phyloP scores from a whole-genome alignment of 2,329 filamentous ascomycete genomes.

The Fusarium graminum region DNA sequence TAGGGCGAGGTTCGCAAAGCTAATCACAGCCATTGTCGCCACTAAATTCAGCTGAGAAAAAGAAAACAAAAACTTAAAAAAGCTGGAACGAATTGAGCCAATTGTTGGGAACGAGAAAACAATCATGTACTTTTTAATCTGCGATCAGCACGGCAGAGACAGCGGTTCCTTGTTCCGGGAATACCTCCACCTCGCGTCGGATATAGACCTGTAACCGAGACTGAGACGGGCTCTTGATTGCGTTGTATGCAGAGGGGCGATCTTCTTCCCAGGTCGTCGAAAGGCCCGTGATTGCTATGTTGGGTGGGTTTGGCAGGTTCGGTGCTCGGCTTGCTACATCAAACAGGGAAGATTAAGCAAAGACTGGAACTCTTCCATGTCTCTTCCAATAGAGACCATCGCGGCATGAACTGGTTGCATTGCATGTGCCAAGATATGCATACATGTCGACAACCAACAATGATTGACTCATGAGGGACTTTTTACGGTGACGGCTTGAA shows the following conservation, averaged over 20 bases:
- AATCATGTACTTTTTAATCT: constrained; percentile 11
- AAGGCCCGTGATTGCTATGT: constrained; percentile 21
- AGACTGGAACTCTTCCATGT: background rate
- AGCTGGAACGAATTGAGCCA: constrained; percentile 10
- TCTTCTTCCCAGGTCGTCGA: constrained; percentile 18
- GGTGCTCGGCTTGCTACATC: background rate
- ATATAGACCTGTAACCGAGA: background rate
- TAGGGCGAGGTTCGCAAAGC: constrained; percentile 17
- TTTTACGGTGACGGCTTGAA: background rate
- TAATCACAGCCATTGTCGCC: constrained; percentile 27
- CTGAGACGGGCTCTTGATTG: background rate
- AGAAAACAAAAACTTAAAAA: background rate
- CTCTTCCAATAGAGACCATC: background rate
- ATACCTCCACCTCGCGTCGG: background rate
- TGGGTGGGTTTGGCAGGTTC: background rate
- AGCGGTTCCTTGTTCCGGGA: background rate
- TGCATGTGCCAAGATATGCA: background rate
- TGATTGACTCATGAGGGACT: background rate
- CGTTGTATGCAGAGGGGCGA: constrained; percentile 2
- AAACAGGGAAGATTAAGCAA: background rate
- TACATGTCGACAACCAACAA: background rate
- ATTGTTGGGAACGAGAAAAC: constrained; percentile 14
- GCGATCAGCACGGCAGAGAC: background rate
- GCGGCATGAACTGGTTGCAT: background rate
- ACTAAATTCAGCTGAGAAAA: background rate